Evolutionary conservation across 495 filamentous ascomycete genomes (phyloP).

Genomic region (Xylaria nigripes): DNA sequence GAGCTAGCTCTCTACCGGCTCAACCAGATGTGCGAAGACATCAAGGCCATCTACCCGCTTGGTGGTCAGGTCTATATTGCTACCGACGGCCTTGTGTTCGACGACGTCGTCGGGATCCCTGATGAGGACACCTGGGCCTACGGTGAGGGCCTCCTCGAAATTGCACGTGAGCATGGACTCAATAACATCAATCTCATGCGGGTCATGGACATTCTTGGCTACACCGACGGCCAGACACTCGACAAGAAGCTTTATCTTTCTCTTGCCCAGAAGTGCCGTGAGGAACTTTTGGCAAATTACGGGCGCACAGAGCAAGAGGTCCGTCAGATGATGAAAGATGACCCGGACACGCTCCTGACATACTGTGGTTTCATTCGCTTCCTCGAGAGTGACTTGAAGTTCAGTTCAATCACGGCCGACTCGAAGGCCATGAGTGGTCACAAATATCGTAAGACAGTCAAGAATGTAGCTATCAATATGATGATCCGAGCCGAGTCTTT

Average conservation of each 20-base stretch:
- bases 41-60: background rate
- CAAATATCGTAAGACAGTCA: background rate
- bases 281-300: background rate
- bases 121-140: background rate
- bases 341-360: background rate
- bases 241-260: background rate
- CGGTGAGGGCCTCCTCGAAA: background rate
- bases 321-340: background rate
- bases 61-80: background rate
- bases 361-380: background rate
- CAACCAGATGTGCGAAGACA: background rate
- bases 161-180: background rate
- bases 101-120: background rate
- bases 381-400: background rate
- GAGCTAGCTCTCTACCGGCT: background rate
- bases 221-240: background rate
- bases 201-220: background rate
- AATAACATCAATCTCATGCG: background rate
- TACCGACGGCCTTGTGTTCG: background rate
- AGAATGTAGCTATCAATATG: background rate
- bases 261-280: background rate
- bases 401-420: background rate
- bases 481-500: background rate
- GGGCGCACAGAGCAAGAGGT: background rate
- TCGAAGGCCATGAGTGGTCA: background rate